A percentile compares a stretch with the other conserved stretches of the same genome.
phyloP scores from a whole-genome alignment of 1,284 basidiomycete species.

The Fomes fomentarius region DNA sequence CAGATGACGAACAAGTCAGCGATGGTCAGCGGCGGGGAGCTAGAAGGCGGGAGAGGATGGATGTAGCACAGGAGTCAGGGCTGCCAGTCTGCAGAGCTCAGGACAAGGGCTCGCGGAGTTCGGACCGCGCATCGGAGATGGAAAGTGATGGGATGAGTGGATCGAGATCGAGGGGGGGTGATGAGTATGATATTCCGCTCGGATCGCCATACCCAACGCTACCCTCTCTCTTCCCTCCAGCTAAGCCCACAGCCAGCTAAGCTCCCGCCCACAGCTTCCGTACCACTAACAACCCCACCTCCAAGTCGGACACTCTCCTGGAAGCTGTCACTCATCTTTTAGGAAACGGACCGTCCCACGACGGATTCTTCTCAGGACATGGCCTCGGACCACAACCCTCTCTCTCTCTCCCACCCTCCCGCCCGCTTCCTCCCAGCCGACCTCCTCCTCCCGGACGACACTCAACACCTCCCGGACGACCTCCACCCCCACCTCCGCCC shows the following conservation, averaged over 20 bases:
- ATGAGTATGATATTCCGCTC: no score
- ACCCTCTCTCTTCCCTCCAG: neutral
- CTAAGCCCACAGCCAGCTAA: neutral
- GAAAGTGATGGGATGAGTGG: neutral
- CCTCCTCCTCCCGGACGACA: neutral
- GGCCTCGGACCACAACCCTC: neutral
- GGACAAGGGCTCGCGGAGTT: neutral
- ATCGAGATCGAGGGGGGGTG: constrained; percentile 9
- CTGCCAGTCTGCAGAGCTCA: neutral
- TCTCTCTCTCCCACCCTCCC: neutral
- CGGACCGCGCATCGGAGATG: neutral
- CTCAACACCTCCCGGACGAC: neutral
- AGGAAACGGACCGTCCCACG: neutral
- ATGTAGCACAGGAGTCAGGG: neutral
- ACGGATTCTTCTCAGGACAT: neutral
- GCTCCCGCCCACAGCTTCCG: neutral
- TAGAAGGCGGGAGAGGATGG: no score
- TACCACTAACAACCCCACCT: no score
- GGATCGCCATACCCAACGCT: neutral
- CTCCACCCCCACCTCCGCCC: neutral
- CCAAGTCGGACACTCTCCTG: neutral
- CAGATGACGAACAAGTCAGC: no score
- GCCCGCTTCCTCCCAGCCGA: neutral
- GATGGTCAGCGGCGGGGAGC: no score
- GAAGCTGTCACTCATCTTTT: neutral